Base-by-base conservation (phyloP, 352 stramenopile species). In the Phytopythium mirpurense region DNA sequence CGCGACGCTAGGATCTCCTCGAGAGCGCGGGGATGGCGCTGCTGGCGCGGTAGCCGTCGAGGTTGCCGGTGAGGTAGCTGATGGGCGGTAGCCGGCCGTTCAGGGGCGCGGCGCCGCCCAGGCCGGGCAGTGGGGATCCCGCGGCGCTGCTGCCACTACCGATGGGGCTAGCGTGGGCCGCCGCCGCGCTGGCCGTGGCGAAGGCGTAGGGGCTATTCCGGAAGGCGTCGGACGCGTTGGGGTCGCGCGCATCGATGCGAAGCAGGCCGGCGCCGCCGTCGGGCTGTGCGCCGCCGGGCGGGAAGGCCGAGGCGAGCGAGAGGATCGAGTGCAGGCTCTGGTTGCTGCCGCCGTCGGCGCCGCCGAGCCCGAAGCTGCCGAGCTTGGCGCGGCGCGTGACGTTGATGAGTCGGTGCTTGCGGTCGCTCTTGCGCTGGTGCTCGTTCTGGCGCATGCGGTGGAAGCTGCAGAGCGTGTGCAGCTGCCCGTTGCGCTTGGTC, bases 381-480 rank as follows among this genome's bases (percentile, higher is more conserved):
- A 91, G 65, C 64, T 91, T 91, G 57, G 78, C 78, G 45, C 78
- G 73, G 37, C 74, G 76, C 41, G 78, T 69, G 54, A 91, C 80
- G 54, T 72, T 88, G 37, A 87, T 70, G 74, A 89, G 86, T 54
- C 81, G 81, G 56, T 92, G 83, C 69, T 94, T 94, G 45, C 83
- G 83, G 60, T 94, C 79, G 67, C 79, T 91, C 67, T 94, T 92
- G 63, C 84, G 78, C 70, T 94, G 82, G 50, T 91, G 74, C 58
- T 91, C 78, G 57, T 93, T 94, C 62, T 92, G 82, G 16, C 82
- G 78, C 52, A 86, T 67, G 54, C 84, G 76, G 52, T 94, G 84
- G 61, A 93, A 94, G 54, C 89, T 70, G 57, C 84, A 94, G 42
- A 94, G 70, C 43, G 82, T 94, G 61, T 93, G 84, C 43, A 90